These are phyloP conservation scores for Heliosperma pusillum DNA, from an alignment of 148 eudicot species.

Conservation along the genomic window DNA sequence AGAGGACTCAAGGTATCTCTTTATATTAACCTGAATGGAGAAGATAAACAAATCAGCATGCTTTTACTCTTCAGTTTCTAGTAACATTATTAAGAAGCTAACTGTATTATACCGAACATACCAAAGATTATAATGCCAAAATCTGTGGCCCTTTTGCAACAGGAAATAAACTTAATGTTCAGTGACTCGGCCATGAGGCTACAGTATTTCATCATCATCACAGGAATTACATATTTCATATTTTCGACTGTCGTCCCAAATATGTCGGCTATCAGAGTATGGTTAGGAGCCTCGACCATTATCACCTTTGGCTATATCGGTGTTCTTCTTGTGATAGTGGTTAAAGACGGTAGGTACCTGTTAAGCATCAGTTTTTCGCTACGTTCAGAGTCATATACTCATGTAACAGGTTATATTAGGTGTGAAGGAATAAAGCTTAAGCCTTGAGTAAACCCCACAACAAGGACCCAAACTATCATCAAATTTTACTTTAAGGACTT, in stretches of 20 bases:
- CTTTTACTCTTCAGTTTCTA: not conserved
- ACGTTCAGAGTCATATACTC: too few species aligned
- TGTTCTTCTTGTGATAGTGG: slow-evolving; percentile 32
- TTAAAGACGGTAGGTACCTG: slow-evolving; percentile 42
- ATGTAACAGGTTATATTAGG: too few species aligned
- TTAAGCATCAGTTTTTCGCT: too few species aligned
- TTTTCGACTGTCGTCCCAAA: slow-evolving; percentile 53
- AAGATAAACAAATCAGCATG: slow-evolving; percentile 9
- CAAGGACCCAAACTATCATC: too few species aligned
- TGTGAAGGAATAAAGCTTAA: too few species aligned
- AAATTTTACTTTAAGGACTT: too few species aligned
- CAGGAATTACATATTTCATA: slow-evolving; percentile 46
- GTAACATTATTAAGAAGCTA: not conserved
- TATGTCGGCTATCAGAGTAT: slow-evolving; percentile 58
- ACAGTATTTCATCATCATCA: slow-evolving; percentile 54
- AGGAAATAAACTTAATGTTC: slow-evolving; percentile 52
- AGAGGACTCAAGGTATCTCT: slow-evolving; percentile 51
- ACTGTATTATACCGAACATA: not conserved
- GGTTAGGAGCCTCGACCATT: slow-evolving; percentile 45
- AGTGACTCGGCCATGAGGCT: slow-evolving; percentile 51
- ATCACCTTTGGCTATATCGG: slow-evolving; percentile 49
- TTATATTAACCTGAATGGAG: not conserved
- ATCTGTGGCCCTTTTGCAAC: not conserved
- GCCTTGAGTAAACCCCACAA: too few species aligned
- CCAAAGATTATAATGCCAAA: not conserved